Evolutionary conservation across 257 asterid species (phyloP).

Genomic region (Solanum bulbocastanum): DNA sequence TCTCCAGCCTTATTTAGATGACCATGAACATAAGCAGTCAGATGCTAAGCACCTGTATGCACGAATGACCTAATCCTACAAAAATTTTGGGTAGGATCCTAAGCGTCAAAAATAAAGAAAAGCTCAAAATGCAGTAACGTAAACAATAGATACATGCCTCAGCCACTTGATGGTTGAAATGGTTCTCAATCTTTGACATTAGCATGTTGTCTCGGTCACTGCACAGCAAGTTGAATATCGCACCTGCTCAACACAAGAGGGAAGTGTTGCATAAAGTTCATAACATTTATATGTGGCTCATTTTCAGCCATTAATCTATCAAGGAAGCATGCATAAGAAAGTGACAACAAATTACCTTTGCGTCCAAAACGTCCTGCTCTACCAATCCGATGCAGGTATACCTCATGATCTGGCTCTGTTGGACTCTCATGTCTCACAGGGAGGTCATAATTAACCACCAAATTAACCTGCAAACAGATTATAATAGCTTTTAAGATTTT

Average conservation of each 20-base stretch:
- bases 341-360: conserved; percentile 42
- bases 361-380: conserved; percentile 99
- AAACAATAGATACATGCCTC: conserved; percentile 29
- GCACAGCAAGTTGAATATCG: conserved; percentile 40
- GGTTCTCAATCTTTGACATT: conserved; percentile 47
- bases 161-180: conserved; percentile 31
- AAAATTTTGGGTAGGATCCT: background rate
- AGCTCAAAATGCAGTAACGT: background rate
- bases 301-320: background rate
- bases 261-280: background rate
- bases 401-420: conserved; percentile 76
- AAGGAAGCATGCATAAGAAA: background rate
- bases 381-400: conserved; percentile 90
- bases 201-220: conserved; percentile 18
- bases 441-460: conserved; percentile 85
- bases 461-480: conserved; percentile 53
- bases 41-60: background rate
- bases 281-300: background rate
- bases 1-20: background rate
- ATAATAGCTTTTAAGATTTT: background rate
- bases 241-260: conserved; percentile 25
- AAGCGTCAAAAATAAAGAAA: background rate
- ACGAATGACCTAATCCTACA: background rate
- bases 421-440: conserved; percentile 38
- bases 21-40: background rate